A percentile compares a stretch with the other conserved stretches of the same genome.
Conservation (phyloP, 345 rosid species). For the Durio zibethinus region DNA sequence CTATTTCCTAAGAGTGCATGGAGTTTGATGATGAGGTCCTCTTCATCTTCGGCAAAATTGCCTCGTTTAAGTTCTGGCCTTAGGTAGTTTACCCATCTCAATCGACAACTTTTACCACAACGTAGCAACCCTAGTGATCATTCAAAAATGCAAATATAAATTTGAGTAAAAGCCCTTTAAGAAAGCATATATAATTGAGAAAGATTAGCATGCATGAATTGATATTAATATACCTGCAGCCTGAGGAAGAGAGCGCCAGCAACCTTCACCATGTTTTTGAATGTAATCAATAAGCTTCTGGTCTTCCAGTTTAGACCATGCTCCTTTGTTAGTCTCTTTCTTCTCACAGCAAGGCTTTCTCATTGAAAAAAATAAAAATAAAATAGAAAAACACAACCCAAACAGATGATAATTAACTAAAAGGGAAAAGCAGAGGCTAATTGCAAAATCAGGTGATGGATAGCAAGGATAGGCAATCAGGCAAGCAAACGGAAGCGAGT, state of each 20-base stretch:
- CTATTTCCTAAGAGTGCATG: constrained; percentile 16
- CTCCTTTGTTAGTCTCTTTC: constrained; percentile 55
- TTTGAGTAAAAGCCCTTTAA: not conserved
- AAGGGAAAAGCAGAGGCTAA: not conserved
- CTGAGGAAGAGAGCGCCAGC: constrained; percentile 59
- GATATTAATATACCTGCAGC: constrained; percentile 64
- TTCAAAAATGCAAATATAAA: not conserved
- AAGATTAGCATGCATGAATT: too few species aligned
- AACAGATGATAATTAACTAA: too few species aligned
- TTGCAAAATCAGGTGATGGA: too few species aligned
- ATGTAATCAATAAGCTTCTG: constrained; percentile 42
- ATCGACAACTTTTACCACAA: constrained; percentile 13
- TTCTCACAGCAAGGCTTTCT: constrained; percentile 52
- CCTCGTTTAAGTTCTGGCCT: constrained; percentile 12
- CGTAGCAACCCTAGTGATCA: constrained; percentile 11
- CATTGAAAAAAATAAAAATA: not conserved
- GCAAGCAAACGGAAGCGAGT: too few species aligned
- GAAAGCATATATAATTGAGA: too few species aligned
- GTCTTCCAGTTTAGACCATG: constrained; percentile 62
- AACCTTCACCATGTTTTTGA: constrained; percentile 47
- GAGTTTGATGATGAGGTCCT: constrained; percentile 19
- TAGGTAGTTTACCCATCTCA: constrained; percentile 18
- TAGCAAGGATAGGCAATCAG: too few species aligned
- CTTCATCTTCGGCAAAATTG: constrained; percentile 16
- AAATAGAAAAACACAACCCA: too few species aligned